Conservation (phyloP, 2,329 filamentous ascomycete species). For the Apiospora rasikravindrae region DNA sequence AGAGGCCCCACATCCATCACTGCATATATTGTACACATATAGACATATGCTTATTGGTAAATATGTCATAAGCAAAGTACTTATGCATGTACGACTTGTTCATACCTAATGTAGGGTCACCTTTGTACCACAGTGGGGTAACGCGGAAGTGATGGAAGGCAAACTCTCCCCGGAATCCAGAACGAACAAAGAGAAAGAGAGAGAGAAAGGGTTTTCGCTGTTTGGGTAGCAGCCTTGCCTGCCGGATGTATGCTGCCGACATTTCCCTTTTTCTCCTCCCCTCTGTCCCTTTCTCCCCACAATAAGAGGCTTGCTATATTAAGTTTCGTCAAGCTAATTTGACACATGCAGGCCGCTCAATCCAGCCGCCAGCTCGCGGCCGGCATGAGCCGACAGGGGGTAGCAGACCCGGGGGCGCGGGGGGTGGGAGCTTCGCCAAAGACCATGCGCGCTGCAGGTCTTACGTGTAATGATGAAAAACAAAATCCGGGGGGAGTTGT, state of each 20-base stretch:
- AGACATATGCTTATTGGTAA: too few relatives aligned
- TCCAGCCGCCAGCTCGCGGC: background rate
- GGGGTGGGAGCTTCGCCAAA: too few relatives aligned
- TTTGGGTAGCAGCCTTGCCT: background rate
- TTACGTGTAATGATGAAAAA: constrained; percentile 1
- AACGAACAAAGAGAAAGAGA: too few relatives aligned
- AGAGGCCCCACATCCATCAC: too few relatives aligned
- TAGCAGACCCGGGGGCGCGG: background rate
- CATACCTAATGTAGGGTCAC: too few relatives aligned
- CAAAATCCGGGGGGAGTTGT: background rate
- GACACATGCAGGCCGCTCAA: background rate
- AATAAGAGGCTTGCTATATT: background rate
- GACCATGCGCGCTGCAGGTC: background rate
- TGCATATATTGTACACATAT: too few relatives aligned
- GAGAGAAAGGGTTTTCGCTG: background rate
- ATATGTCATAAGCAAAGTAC: too few relatives aligned
- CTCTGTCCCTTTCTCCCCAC: too few relatives aligned
- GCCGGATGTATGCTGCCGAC: background rate
- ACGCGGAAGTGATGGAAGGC: background rate
- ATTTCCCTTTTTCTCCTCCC: too few relatives aligned
- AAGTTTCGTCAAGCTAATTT: background rate
- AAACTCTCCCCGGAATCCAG: background rate
- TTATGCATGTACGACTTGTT: too few relatives aligned
- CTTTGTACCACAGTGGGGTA: background rate
- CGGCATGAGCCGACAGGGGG: background rate